Evolutionary conservation across 2,329 filamentous ascomycete genomes (phyloP).

Genomic region (Monosporascus sp.): DNA sequence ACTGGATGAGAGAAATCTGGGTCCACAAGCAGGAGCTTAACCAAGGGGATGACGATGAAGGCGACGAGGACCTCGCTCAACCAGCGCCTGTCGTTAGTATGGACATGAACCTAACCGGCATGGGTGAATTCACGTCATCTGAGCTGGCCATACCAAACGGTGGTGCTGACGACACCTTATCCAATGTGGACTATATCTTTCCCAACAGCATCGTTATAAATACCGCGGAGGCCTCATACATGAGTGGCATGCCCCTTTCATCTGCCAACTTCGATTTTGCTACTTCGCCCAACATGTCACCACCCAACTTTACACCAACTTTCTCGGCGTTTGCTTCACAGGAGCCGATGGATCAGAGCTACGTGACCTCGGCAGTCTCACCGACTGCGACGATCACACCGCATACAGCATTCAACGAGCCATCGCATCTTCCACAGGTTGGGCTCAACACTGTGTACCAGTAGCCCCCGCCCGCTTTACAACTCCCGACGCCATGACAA

Average conservation of each 20-base stretch:
- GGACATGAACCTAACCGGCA: slow-evolving; percentile 15
- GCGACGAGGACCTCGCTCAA: slow-evolving; percentile 33
- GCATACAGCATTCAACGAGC: slow-evolving; percentile 19
- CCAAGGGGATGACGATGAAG: slow-evolving; percentile 30
- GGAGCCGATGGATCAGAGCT: slow-evolving; percentile 16
- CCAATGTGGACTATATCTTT: slow-evolving; percentile 17
- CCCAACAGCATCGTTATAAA: slow-evolving; percentile 14
- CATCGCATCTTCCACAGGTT: slow-evolving; percentile 19
- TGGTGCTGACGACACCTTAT: slow-evolving; percentile 6
- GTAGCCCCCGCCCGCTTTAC: too few species aligned
- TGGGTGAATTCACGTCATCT: slow-evolving; percentile 14
- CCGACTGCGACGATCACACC: slow-evolving; percentile 24
- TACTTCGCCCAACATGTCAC: slow-evolving; percentile 14
- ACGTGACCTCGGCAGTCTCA: slow-evolving; percentile 20
- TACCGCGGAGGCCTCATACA: slow-evolving; percentile 13
- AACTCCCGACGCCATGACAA: background rate
- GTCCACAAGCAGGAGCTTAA: slow-evolving; percentile 31
- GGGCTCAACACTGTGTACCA: slow-evolving; percentile 21
- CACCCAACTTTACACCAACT: slow-evolving; percentile 12
- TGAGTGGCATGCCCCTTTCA: slow-evolving; percentile 20
- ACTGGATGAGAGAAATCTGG: slow-evolving; percentile 53
- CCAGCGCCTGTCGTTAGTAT: slow-evolving; percentile 19
- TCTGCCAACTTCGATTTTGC: slow-evolving; percentile 26
- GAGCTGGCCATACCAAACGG: background rate
- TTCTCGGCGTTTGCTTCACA: slow-evolving; percentile 13